Conservation (phyloP, 371 early-diverging fungal species). For the Apophysomyces elegans region DNA sequence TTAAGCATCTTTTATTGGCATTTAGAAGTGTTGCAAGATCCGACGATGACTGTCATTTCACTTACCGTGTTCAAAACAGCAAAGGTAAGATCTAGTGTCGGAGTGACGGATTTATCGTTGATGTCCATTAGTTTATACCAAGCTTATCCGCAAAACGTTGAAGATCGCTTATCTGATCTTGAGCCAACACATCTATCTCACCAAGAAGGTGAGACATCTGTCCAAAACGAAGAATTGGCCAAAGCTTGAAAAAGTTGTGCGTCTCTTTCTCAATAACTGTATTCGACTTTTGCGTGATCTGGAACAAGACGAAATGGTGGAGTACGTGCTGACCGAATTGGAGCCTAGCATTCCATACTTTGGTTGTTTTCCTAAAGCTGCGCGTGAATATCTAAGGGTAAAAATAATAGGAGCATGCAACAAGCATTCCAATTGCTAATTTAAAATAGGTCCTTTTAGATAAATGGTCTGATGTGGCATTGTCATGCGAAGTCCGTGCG, state of each 20-base stretch:
- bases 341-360: constrained; percentile 77
- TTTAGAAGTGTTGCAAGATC: constrained; percentile 80
- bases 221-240: constrained; percentile 76
- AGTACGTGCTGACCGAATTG: constrained; percentile 77
- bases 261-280: constrained; percentile 74
- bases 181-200: constrained; percentile 59
- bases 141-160: constrained; percentile 65
- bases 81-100: constrained; percentile 33
- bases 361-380: constrained; percentile 81
- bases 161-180: constrained; percentile 61
- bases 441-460: constrained; percentile 52
- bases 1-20: constrained; percentile 69
- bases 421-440: background rate
- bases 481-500: constrained; percentile 68
- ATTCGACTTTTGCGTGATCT: constrained; percentile 77
- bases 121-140: constrained; percentile 68
- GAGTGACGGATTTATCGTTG: background rate
- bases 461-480: constrained; percentile 65
- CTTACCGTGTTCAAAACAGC: constrained; percentile 74
- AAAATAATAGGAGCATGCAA: background rate
- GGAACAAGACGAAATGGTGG: constrained; percentile 79
- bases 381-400: constrained; percentile 81
- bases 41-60: constrained; percentile 50
- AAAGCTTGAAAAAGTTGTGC: constrained; percentile 72
- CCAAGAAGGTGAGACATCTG: constrained; percentile 57